Evolutionary conservation across 108 stramenopile genomes (phyloP).

Genomic region (Cyclostephanos invisitatus): DNA sequence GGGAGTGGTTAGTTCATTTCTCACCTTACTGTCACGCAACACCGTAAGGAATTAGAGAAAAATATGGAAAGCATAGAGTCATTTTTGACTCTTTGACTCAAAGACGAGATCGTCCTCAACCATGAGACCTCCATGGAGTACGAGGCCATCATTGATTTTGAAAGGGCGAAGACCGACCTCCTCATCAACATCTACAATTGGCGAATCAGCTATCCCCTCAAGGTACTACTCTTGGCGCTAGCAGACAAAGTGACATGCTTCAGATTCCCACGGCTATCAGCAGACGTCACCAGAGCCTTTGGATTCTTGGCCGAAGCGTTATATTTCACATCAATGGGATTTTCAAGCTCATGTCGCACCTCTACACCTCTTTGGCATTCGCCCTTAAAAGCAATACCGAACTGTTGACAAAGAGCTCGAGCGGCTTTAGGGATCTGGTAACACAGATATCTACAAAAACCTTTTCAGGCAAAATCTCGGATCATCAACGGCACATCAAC

Average conservation of each 20-base stretch:
- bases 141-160: neutral
- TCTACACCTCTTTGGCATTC: too few species aligned
- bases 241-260: neutral
- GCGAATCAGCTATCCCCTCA: neutral
- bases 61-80: neutral
- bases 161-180: neutral
- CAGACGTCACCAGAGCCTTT: neutral
- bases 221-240: neutral
- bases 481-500: too few species aligned
- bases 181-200: neutral
- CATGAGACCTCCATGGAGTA: slow-evolving; percentile 1
- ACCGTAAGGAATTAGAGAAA: slow-evolving; percentile 6
- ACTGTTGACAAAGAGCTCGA: too few species aligned
- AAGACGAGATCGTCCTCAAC: neutral
- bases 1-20: neutral
- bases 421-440: too few species aligned
- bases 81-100: neutral
- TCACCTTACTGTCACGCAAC: neutral
- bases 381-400: too few species aligned
- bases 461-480: too few species aligned
- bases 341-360: too few species aligned
- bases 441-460: too few species aligned
- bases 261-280: slow-evolving; percentile 5
- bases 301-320: too few species aligned
- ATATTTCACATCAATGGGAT: too few species aligned